Base-by-base conservation (phyloP, 345 rosid species). In the Corchorus olitorius region DNA sequence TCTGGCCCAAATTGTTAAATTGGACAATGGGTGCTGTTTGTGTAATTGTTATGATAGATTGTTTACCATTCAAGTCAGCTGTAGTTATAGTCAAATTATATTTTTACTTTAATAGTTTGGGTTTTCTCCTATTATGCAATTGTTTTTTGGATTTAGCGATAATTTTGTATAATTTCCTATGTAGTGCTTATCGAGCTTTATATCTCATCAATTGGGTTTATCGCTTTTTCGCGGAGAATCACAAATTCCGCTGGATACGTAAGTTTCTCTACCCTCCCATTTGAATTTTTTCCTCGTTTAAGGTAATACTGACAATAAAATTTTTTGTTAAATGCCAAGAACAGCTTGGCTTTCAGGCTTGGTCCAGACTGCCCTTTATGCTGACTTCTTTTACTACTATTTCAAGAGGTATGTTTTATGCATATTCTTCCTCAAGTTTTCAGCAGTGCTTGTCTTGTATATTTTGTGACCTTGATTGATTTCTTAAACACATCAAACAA, bases 261-360 rank as follows among this genome's bases (percentile, higher is more conserved):
- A 81, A 46, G 85, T 84, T 49, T 27, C 60, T 70, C 54, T 60
- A 15, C 8, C 75, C 70, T 76, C 63, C 41, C 49, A 15, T 35
- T 53, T 50, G 12, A 27, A 17, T 15, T 39, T 35, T 22, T 33
- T 34, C 35, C 6, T 50, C 19, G 2, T 27, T 27, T 27, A 12
- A 2, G 33, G 4, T 17, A 41, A 56, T 22, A 34, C 13, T 52
- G 37, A 33, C 78, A 68, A 75, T 60, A n/a, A 22, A 19, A 39
- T 4, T 35, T 72, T 39, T 34, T 48, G 43, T 70, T 9, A 37
- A 34, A 74, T 77, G 45, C 68, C 41, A 59, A 74, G 48, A 65
- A 59, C 88, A 87, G 90, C 90, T 56, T 87, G 87, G 84, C 14
- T 83, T 8, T 76, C 88, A 3, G 90, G 90, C 22, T 54, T 87